Evolutionary conservation across 2,329 filamentous ascomycete genomes (phyloP), one percentile per base, ranked within the genome.

Genomic region (Xylariaceae sp.): DNA sequence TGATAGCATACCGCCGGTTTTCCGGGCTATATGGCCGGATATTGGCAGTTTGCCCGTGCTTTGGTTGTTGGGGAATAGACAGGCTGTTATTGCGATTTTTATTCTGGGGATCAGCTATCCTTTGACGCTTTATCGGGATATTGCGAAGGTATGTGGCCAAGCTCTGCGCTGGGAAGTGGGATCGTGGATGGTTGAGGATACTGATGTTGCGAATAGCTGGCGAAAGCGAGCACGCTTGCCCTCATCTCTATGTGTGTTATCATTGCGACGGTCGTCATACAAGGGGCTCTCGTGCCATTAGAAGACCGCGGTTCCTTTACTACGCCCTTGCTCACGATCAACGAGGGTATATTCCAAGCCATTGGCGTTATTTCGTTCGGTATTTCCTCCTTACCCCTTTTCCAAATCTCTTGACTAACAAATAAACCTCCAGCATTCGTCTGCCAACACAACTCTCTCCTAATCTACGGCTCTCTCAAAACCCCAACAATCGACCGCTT

Each of bases 361-460:
- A 90, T 99, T 62, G 94, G 94, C 31, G 92, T 99, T 15, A 99
- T 99, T 60, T 97, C 94, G 5, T 99, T 99, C 68, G 91, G 89
- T 94, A 76, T 42, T 80, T 19, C 30, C 18, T 10, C 40, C 27
- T 6, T 27, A 7, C 22, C 22, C 22, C 7, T 5, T 27, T 27
- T 7, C 22, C 4, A 27, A 27, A 4, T 27, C 22, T 7, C 22
- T 7, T 27, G 4, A 7, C 71, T 76, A 66, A 74, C 55, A 6
- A 14, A 4, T 10, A 9, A 4, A 5, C 39, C 6, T 6, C 11
- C 44, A 80, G 82, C 82, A 44, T 86, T 86, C 55, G 82, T 86
- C 56, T 86, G 82, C 68, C 82, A 99, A 67, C 94, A 99, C 74
- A 99, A 99, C 73, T 95, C 90, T 45, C 85, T 99, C 52, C 79